Base-by-base conservation (phyloP, 495 filamentous ascomycete genomes). In the Hypoxylon cercidicola region DNA sequence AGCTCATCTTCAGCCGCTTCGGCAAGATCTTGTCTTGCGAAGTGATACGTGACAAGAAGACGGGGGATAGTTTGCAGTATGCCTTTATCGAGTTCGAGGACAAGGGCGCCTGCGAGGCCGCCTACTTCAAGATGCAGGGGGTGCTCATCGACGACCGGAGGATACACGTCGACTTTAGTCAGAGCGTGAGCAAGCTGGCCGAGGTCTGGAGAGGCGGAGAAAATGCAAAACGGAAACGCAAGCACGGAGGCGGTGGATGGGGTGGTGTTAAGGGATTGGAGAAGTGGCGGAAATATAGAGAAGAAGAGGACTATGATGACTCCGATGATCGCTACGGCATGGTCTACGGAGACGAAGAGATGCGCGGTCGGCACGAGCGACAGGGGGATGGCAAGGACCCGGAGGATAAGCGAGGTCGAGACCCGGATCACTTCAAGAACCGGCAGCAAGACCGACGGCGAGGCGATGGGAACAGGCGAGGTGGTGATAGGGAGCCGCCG, bases 161-260 rank as follows among this genome's bases (percentile, higher is more conserved):
- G 34, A 98, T 99, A 55, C 95, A 98, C 74, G 96, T 99, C 48
- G 95, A 99, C 74, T 99, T 99, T 78, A 97, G 93, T 28, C 95
- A 99, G 75, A 97, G 92, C 74, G 95, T 95, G 73, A 93, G 90
- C 32, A 92, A 91, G 73, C 72, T 99, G 19, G 92, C 91, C n/a
- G 91, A 97, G 52, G 88, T 86, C 18, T 99, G 95, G 95, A 85
- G 96, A 51, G 89, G 83, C 56, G 86, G 89, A 34, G 96, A 93
- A n/a, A 95, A 96, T 72, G 81, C 83, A 11, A 97, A 96, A 78
- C 84, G 95, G 28, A 84, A 84, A 62, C 89, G 90, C 6, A 94
- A 90, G 72, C 64, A 32, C 2, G 91, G 89, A 55, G 93, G 92
- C 1, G 94, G 94, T 34, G 93, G 93, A 12, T 98, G 96, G 80